Conservation (phyloP, 1,139 yeast genomes). For the Magnusiomyces fungicola region DNA sequence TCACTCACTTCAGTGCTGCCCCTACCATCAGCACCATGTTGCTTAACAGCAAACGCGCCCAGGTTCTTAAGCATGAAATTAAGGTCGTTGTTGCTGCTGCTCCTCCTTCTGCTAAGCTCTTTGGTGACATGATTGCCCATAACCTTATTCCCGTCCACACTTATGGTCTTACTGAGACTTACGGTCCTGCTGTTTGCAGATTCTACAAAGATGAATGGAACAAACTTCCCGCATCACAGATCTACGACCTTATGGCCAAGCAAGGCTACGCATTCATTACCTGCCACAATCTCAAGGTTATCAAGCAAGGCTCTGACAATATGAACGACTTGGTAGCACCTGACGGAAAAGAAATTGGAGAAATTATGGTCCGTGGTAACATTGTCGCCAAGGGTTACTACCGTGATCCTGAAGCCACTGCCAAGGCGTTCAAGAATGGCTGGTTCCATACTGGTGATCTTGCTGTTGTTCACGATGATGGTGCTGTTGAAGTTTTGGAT, state of each 20-base stretch:
- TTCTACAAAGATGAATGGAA: slow-evolving; percentile 32
- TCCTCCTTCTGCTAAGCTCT: slow-evolving; percentile 34
- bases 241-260: slow-evolving; percentile 29
- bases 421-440: slow-evolving; percentile 52
- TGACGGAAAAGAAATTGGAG: slow-evolving; percentile 34
- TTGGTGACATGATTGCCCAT: slow-evolving; percentile 31
- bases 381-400: slow-evolving; percentile 55
- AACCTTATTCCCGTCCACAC: slow-evolving; percentile 47
- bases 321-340: slow-evolving; percentile 42
- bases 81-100: slow-evolving; percentile 36
- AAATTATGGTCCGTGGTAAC: slow-evolving; percentile 33
- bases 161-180: slow-evolving; percentile 58
- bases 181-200: slow-evolving; percentile 34
- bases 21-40: slow-evolving; percentile 36
- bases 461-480: slow-evolving; percentile 50
- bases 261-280: slow-evolving; percentile 34
- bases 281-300: slow-evolving; percentile 39
- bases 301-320: slow-evolving; percentile 44
- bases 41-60: slow-evolving; percentile 30
- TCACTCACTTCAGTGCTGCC: slow-evolving; percentile 36
- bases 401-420: slow-evolving; percentile 50
- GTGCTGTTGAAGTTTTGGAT: slow-evolving; percentile 58
- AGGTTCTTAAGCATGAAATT: slow-evolving; percentile 25
- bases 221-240: slow-evolving; percentile 23
- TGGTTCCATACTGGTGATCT: slow-evolving; percentile 79